Evolutionary conservation across 352 stramenopile genomes (phyloP).

Genomic region (Elongisporangium anandrum): DNA sequence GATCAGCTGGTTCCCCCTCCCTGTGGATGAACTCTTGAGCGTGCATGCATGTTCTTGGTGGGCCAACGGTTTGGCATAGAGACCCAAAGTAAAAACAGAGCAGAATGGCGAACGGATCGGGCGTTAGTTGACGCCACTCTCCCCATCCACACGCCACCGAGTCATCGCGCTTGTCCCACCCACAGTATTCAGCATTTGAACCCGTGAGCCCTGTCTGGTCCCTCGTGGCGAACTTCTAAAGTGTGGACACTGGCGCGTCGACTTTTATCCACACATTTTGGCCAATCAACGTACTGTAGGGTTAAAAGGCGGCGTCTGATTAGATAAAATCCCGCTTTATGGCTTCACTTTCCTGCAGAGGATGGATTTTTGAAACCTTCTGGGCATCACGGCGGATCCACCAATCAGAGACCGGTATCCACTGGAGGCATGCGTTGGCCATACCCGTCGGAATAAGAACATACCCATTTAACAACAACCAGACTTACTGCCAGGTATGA

Average conservation of each 20-base stretch:
- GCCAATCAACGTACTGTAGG: neutral
- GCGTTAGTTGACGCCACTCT: neutral
- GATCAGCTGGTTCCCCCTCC: neutral
- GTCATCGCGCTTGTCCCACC: neutral
- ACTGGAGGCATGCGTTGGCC: neutral
- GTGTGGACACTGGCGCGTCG: neutral
- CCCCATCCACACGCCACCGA: neutral
- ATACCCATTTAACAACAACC: neutral
- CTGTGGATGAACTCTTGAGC: neutral
- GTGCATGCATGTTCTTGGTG: neutral
- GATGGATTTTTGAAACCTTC: neutral
- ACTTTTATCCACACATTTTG: neutral
- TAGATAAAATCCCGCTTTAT: neutral
- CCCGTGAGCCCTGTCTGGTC: neutral
- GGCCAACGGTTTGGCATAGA: no score
- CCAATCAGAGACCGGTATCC: neutral
- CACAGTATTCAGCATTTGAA: neutral
- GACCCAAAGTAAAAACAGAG: neutral
- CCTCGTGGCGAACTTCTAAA: neutral
- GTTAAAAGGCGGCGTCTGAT: neutral
- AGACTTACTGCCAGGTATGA: neutral
- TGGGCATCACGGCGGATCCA: neutral
- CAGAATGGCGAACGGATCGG: neutral
- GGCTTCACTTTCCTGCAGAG: neutral
- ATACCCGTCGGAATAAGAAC: neutral